Evolutionary conservation across 176 grass and related monocot genomes (phyloP).

Genomic region (Calamus simplicifolius): DNA sequence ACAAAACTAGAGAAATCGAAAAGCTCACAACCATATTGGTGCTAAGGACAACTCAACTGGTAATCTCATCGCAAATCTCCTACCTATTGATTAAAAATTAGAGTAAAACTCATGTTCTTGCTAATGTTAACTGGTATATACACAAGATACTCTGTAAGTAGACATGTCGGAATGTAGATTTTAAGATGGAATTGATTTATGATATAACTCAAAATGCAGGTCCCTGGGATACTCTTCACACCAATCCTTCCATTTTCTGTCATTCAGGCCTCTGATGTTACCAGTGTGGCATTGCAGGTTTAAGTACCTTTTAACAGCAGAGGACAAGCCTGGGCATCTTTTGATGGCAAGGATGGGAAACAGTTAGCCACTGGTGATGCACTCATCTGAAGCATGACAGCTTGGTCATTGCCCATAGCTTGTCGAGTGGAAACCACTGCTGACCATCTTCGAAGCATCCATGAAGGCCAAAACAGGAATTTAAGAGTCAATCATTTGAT

Average conservation of each 20-base stretch:
- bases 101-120: no score
- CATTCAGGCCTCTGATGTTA: constrained; percentile 79
- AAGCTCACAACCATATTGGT: no score
- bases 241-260: constrained; percentile 94
- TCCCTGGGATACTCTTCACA: constrained; percentile 92
- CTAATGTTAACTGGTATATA: no score
- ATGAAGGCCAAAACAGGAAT: constrained; percentile 98
- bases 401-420: constrained; percentile 78
- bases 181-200: no score
- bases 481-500: constrained; percentile 75
- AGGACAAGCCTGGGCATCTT: constrained; percentile 81
- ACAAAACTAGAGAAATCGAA: no score
- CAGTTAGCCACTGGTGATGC: constrained; percentile 67
- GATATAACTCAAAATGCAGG: constrained; percentile 27
- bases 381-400: constrained; percentile 85
- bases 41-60: no score
- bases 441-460: constrained; percentile 79
- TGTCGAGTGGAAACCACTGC: constrained; percentile 76
- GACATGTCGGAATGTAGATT: no score
- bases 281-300: constrained; percentile 72
- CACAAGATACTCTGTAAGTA: no score
- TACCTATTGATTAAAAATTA: no score
- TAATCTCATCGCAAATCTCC: no score
- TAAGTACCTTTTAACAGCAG: constrained; percentile 89
- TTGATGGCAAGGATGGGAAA: constrained; percentile 81